Conservation (phyloP, 1,284 basidiomycete genomes). For the Boletus sp. region DNA sequence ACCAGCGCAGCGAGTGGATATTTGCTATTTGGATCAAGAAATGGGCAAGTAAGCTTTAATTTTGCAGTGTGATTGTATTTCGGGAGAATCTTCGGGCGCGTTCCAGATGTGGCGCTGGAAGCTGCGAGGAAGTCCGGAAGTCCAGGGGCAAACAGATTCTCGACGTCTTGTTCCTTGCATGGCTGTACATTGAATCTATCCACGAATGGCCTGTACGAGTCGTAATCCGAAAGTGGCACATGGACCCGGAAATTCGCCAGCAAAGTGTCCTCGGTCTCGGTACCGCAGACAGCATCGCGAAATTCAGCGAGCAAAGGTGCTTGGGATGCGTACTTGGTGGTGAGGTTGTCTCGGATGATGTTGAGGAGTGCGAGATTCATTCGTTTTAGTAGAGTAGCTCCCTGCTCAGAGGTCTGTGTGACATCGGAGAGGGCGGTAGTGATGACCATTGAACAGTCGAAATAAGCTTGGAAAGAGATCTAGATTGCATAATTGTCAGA, state of each 20-base stretch:
- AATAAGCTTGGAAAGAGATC: too few species aligned
- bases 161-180: slow-evolving; percentile 15
- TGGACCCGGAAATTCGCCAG: slow-evolving; percentile 11
- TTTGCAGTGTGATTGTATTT: slow-evolving; percentile 12
- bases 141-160: slow-evolving; percentile 20
- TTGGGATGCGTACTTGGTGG: slow-evolving; percentile 10
- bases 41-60: not conserved
- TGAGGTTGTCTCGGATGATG: slow-evolving; percentile 12
- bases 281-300: slow-evolving; percentile 10
- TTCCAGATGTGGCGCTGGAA: slow-evolving; percentile 19
- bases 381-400: not conserved
- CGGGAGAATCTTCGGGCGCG: slow-evolving; percentile 13
- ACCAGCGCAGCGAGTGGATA: not conserved
- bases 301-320: slow-evolving; percentile 12
- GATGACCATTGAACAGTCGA: too few species aligned
- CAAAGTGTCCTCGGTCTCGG: slow-evolving; percentile 1
- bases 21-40: not conserved
- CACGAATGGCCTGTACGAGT: slow-evolving; percentile 19
- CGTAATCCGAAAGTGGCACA: slow-evolving; percentile 21
- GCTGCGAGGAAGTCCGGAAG: slow-evolving; percentile 14
- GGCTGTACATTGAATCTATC: slow-evolving; percentile 14
- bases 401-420: not conserved
- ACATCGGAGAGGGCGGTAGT: not conserved
- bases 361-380: slow-evolving; percentile 1
- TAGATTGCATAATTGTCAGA: too few species aligned